Evolutionary conservation across 345 rosid genomes (phyloP), one percentile per base, ranked within the genome.

Genomic region (Pistacia vera): DNA sequence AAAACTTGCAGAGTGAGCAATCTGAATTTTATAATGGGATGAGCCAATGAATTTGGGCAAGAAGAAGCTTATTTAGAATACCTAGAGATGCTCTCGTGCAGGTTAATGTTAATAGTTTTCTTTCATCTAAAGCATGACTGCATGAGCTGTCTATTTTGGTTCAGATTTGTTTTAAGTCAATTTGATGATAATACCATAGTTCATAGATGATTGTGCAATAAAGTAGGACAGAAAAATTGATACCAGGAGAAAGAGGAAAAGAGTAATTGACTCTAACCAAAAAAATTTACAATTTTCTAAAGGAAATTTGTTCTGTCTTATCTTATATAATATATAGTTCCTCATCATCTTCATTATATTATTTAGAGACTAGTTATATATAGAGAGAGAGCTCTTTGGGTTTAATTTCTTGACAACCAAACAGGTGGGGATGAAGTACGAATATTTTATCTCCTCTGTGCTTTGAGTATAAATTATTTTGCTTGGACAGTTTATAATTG

Each of bases 101-200:
- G 28, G 17, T 56, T 33, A n/a, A 57, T 70, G 33, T 18, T 57
- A 52, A 51, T 56, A 36, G 14, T 35, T 73, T 72, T 16, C 66
- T 25, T 62, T 35, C 20, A 61, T 72, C 67, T 48, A 61, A 62
- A 62, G 76, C 59, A 49, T 49, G 76, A 10, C 60, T 62, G 68
- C 59, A 49, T 49, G 76, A 17, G 68, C 66, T 17, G 58, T 10
- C 66, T 72, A n/a, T 6, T 54, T 58, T 54, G n/a, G 17, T 71
- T 22, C 56, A 22, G 51, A 41, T 58, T 25, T 16, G 9, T 46
- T 13, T 20, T 57, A 59, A 16, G 13, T 60, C 66, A 44, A 16
- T 72, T 46, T 46, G 48, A 25, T 71, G 64, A n/a, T 57, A 38
- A 56, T 71, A 20, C 18, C 52, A 17, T 69, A 33, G 17, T 54